A percentile compares a stretch with the other conserved stretches of the same genome.
phyloP scores from a whole-genome alignment of 2,329 filamentous ascomycete genomes.

The Hypoxylon rubiginosum region DNA sequence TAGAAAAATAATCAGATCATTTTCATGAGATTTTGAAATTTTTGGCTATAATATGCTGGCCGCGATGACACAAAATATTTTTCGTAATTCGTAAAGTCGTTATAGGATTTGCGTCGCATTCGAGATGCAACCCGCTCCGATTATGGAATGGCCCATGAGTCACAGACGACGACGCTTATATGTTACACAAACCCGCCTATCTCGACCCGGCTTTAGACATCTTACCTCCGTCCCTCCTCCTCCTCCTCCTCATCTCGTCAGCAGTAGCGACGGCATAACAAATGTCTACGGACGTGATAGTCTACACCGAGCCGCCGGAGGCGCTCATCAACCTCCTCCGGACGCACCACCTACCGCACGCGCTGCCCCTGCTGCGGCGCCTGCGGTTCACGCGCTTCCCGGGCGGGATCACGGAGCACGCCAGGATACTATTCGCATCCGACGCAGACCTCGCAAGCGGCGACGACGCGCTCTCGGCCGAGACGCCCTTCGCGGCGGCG shows the following conservation, averaged over 20 bases:
- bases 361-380: conserved; percentile 72
- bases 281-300: conserved; percentile 35
- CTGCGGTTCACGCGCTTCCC: conserved; percentile 67
- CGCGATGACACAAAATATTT: too few relatives aligned
- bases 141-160: neutral
- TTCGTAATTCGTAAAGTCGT: neutral
- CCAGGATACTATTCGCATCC: conserved; percentile 59
- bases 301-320: conserved; percentile 51
- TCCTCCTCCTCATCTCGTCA: neutral
- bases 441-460: conserved; percentile 10
- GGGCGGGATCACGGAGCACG: conserved; percentile 58
- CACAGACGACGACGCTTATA: neutral
- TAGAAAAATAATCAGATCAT: too few relatives aligned
- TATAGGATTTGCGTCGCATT: neutral
- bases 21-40: too few relatives aligned
- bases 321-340: conserved; percentile 63
- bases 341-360: conserved; percentile 65
- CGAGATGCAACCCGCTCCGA: neutral
- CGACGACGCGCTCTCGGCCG: neutral
- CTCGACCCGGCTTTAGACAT: neutral
- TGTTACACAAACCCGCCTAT: too few relatives aligned
- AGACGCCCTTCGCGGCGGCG: conserved; percentile 64
- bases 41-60: too few relatives aligned
- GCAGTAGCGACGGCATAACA: neutral
- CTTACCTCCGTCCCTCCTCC: neutral